Conservation (phyloP, 352 stramenopile genomes). For the Saprolegnia diclina region DNA sequence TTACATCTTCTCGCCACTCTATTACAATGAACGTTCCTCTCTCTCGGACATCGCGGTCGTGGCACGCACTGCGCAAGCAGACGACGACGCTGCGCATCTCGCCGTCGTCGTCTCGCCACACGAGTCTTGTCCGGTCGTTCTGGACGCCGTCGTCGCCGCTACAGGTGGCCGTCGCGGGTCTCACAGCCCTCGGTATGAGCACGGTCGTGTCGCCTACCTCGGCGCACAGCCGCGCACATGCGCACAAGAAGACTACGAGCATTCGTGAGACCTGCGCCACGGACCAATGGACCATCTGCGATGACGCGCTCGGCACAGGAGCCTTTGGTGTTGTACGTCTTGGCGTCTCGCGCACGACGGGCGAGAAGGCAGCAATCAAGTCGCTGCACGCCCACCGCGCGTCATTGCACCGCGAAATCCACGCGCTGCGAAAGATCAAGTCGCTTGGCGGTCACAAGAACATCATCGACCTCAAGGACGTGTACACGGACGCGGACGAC, state of each 20-base stretch:
- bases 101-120: not conserved
- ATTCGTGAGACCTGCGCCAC: not conserved
- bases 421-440: constrained; percentile 66
- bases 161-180: constrained; percentile 8
- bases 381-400: constrained; percentile 50
- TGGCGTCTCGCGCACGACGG: constrained; percentile 58
- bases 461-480: constrained; percentile 77
- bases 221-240: not conserved
- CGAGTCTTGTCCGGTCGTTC: not conserved
- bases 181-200: constrained; percentile 13
- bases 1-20: not conserved
- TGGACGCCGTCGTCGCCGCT: constrained; percentile 7
- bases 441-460: constrained; percentile 72
- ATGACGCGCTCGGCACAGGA: constrained; percentile 59
- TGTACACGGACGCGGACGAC: constrained; percentile 61
- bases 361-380: constrained; percentile 69
- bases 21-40: not conserved
- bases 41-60: not conserved
- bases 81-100: not conserved
- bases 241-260: not conserved
- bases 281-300: not conserved
- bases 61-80: not conserved
- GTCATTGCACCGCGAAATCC: constrained; percentile 61
- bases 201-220: not conserved
- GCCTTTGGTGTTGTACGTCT: constrained; percentile 67